Evolutionary conservation across 2,329 filamentous ascomycete species (phyloP), one percentile per base, ranked within the genome.

Genomic region (Penicillium sp.): DNA sequence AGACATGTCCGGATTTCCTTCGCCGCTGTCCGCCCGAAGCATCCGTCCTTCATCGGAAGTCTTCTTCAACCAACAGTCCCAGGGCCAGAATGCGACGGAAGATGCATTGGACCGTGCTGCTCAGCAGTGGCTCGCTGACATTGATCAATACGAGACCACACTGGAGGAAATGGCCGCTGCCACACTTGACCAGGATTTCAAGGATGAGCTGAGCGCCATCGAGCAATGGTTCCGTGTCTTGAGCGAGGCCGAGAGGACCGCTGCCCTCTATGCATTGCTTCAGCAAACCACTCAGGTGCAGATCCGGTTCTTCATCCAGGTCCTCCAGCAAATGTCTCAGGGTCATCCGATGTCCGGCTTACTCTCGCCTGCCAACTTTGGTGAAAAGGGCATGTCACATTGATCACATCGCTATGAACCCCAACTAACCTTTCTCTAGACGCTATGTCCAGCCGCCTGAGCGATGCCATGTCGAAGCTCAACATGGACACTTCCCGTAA

Each of bases 221-320:
- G 94, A 99, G 78, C 94, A 99, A 80, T 99, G 94, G 94, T 99
- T 99, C 76, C 88, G 92, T 58, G 94, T 99, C 50, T 80, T 99
- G 61, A 97, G 93, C 70, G 94, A 97, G 77, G 92, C 94, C 27
- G 94, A 99, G 77, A 85, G 94, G 59, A 99, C 94, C 18, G 94
- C 94, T 58, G 94, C 94, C 45, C 79, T 97, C 54, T 99, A 99
- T 73, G 93, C 94, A 57, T 81, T 99, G 65, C 82, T 99, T 56
- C 94, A 99, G 79, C 94, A 99, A 81, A 97, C 94, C 5, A 99
- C 94, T 4, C 94, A 97, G 77, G 93, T 99, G 57, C 94, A 99
- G 78, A 96, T 97, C 70, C 88, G 94, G 51, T 99, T 99, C 81
- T 99, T 99, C 77, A 97, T 97, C 64, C 93, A 97, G 76, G 92